Evolutionary conservation across 192 early-diverging fungal genomes (phyloP).

Genomic region (Ramicandelaber brevisporus): DNA sequence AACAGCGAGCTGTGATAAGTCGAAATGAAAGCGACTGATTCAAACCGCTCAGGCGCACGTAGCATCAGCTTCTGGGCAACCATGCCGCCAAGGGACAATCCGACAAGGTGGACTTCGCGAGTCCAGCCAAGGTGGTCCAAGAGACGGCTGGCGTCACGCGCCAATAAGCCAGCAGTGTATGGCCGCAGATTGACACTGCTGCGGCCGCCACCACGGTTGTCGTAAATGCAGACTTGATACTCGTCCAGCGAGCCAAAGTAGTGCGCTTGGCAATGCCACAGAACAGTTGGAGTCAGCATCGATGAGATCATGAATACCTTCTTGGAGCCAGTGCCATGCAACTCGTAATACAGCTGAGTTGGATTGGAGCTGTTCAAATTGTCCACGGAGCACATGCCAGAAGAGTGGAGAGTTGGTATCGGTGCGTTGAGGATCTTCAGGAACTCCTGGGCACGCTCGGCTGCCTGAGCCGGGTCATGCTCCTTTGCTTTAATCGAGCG

Average conservation of each 20-base stretch:
- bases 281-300: constrained; percentile 12
- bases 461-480: too few species aligned
- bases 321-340: constrained; percentile 39
- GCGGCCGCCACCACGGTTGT: constrained; percentile 60
- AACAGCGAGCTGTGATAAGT: too few species aligned
- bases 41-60: too few species aligned
- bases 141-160: constrained; percentile 38
- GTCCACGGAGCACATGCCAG: too few species aligned
- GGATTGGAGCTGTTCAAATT: too few species aligned
- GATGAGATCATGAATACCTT: constrained; percentile 53
- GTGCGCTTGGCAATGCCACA: too few species aligned
- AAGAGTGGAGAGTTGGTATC: too few species aligned
- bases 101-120: constrained; percentile 37
- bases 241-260: constrained; percentile 35
- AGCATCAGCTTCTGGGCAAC: constrained; percentile 56
- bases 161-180: constrained; percentile 45
- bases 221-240: constrained; percentile 53
- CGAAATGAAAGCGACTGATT: too few species aligned
- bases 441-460: too few species aligned
- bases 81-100: constrained; percentile 73
- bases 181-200: constrained; percentile 8
- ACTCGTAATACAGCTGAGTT: constrained; percentile 59
- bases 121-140: constrained; percentile 53
- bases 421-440: too few species aligned
- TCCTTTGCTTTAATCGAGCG: too few species aligned